Conservation (phyloP, 179 eudicot species). For the Carnegiea gigantea region DNA sequence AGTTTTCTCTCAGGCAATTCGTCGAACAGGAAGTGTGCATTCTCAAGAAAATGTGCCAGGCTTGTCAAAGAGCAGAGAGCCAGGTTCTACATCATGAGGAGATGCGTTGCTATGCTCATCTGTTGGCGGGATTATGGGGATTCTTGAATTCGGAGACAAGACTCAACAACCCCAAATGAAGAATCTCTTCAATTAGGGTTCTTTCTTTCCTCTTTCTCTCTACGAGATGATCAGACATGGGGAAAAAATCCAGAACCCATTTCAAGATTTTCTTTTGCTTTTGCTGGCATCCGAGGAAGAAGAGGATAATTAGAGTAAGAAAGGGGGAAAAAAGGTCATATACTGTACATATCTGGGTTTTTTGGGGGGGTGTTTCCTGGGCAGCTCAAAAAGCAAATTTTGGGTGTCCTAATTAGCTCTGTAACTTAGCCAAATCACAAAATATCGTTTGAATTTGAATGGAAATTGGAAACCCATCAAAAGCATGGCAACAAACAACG, state of each 20-base stretch:
- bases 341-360: constrained; percentile 22
- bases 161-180: background rate
- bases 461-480: background rate
- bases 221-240: constrained; percentile 35
- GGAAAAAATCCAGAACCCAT: background rate
- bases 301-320: constrained; percentile 27
- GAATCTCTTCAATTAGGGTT: background rate
- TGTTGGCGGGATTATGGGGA: constrained; percentile 81
- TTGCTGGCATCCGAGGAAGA: constrained; percentile 44
- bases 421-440: background rate
- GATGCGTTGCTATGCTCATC: constrained; percentile 78
- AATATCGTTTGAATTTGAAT: background rate
- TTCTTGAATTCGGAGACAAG: constrained; percentile 33
- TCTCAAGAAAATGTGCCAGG: constrained; percentile 66
- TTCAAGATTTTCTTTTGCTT: constrained; percentile 17
- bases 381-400: background rate
- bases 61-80: constrained; percentile 87
- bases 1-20: constrained; percentile 38
- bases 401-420: background rate
- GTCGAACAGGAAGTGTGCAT: constrained; percentile 57
- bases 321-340: background rate
- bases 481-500: background rate
- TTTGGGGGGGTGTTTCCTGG: background rate
- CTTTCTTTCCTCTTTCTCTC: constrained; percentile 22
- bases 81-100: constrained; percentile 76